Evolutionary conservation across 2,329 filamentous ascomycete genomes (phyloP).

Genomic region (Magnaporthales sp.): DNA sequence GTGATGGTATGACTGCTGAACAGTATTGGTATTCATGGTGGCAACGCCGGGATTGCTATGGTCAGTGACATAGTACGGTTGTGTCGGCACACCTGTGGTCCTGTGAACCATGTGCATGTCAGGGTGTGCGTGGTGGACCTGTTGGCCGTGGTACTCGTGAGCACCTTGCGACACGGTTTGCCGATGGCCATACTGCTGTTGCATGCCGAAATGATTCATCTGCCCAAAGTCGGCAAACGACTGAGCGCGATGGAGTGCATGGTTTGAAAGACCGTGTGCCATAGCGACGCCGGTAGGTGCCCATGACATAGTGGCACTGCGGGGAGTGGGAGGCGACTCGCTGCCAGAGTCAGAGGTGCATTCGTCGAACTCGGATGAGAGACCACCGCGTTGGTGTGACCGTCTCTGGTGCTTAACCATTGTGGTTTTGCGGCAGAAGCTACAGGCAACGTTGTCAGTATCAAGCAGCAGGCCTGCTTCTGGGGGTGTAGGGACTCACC

Average conservation of each 20-base stretch:
- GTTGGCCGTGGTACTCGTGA: constrained; percentile 33
- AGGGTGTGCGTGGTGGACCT: constrained; percentile 32
- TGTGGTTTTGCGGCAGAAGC: constrained; percentile 65
- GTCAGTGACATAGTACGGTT: constrained; percentile 48
- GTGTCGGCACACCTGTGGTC: constrained; percentile 35
- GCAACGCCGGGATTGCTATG: constrained; percentile 53
- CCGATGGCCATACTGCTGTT: constrained; percentile 34
- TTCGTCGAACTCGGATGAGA: constrained; percentile 47
- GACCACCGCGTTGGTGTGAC: constrained; percentile 50
- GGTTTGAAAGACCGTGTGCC: constrained; percentile 26
- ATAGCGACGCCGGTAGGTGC: constrained; percentile 30
- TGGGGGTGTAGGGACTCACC: constrained; percentile 27
- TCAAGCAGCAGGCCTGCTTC: not conserved
- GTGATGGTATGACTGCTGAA: constrained; percentile 39
- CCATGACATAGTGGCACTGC: constrained; percentile 44
- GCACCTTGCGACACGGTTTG: constrained; percentile 36
- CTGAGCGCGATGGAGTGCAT: constrained; percentile 39
- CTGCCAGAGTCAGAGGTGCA: constrained; percentile 47
- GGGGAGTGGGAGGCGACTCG: constrained; percentile 50
- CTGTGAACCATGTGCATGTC: constrained; percentile 36
- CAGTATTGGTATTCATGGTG: constrained; percentile 42
- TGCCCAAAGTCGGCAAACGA: constrained; percentile 47
- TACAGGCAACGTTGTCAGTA: constrained; percentile 18
- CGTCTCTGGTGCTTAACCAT: constrained; percentile 60
- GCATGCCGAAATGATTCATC: constrained; percentile 24